phyloP scores from a whole-genome alignment of 257 asterid species.

The Solanum habrochaites region DNA sequence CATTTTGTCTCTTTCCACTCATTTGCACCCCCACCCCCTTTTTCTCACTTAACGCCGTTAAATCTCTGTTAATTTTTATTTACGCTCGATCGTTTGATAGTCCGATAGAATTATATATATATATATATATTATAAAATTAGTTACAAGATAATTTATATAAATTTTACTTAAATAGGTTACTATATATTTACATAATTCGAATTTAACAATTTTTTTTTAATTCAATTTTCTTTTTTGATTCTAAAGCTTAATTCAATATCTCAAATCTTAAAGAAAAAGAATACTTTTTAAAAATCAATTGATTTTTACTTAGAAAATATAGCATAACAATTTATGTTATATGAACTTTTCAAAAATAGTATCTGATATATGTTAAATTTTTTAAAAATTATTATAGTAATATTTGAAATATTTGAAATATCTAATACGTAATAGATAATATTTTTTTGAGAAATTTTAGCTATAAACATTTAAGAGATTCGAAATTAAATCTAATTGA shows the following conservation, averaged over 20 bases:
- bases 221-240: neutral
- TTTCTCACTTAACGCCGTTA: neutral
- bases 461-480: neutral
- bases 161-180: too few relatives aligned
- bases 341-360: neutral
- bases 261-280: neutral
- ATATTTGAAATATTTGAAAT: neutral
- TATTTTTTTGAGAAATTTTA: neutral
- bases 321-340: neutral
- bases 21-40: neutral
- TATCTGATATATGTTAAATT: neutral
- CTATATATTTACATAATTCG: too few relatives aligned
- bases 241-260: neutral
- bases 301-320: neutral
- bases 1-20: neutral
- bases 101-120: neutral
- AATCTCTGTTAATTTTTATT: neutral
- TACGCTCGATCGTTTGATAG: too few relatives aligned
- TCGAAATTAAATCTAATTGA: neutral
- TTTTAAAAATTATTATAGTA: neutral
- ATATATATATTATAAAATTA: too few relatives aligned
- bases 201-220: neutral
- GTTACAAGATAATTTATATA: too few relatives aligned
- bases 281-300: too few relatives aligned
- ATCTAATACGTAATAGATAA: neutral